Evolutionary conservation across 2,329 filamentous ascomycete species (phyloP).

Genomic region (Trichoderma guizhouense): DNA sequence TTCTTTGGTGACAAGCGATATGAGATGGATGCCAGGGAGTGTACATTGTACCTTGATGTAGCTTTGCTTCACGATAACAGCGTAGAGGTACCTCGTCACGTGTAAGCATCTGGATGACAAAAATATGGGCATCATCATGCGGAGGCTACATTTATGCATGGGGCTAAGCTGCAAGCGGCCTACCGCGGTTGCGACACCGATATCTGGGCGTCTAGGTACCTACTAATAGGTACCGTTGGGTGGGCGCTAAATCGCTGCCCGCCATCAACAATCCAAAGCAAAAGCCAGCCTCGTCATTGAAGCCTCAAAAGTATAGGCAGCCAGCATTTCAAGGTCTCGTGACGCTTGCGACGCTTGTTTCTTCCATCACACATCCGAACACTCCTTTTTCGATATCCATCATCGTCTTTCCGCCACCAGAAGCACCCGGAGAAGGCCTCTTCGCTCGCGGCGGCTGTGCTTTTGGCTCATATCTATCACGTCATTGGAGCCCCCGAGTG

Average conservation of each 20-base stretch:
- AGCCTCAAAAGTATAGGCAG: constrained; percentile 1
- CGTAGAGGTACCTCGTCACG: constrained; percentile 5
- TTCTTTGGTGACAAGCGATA: neutral
- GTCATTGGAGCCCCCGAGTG: constrained; percentile 28
- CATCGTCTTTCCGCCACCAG: neutral
- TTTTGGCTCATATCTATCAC: constrained; percentile 28
- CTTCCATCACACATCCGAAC: neutral
- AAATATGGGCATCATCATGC: neutral
- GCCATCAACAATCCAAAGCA: constrained; percentile 14
- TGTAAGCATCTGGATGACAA: neutral
- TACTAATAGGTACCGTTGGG: constrained; percentile 3
- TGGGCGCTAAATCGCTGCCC: constrained; percentile 11
- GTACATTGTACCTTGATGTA: neutral
- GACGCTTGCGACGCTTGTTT: constrained; percentile 2
- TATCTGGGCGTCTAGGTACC: constrained; percentile 12
- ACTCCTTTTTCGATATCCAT: neutral
- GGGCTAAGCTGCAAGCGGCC: constrained; percentile 21
- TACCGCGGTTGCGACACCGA: constrained; percentile 31
- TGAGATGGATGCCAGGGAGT: neutral
- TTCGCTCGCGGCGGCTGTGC: constrained; percentile 22
- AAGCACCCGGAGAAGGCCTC: neutral
- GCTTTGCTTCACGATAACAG: neutral
- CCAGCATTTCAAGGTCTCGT: constrained; percentile 8
- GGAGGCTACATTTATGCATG: constrained; percentile 27
- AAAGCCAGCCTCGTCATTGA: constrained; percentile 11